Evolutionary conservation across 2,329 filamentous ascomycete genomes (phyloP).

Genomic region (Ceratocystis papillata): DNA sequence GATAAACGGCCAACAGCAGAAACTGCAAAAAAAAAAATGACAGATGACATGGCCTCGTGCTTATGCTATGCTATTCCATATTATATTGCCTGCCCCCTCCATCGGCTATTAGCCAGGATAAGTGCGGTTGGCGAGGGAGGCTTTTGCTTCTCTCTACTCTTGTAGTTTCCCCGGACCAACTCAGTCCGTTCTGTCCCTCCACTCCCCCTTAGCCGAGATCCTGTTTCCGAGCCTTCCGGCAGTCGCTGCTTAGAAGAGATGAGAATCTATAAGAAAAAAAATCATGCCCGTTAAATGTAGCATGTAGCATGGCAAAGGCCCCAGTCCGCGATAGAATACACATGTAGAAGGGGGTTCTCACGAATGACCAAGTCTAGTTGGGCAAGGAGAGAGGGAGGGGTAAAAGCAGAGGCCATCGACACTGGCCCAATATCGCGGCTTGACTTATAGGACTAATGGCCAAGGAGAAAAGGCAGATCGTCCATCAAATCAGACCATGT

Average conservation of each 20-base stretch:
- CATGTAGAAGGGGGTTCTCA: too few species aligned
- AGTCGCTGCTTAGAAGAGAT: neutral
- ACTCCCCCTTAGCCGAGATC: too few species aligned
- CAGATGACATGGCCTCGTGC: constrained; percentile 5
- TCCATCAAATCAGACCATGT: constrained; percentile 7
- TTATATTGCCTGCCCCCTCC: neutral
- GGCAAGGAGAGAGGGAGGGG: neutral
- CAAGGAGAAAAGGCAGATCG: neutral
- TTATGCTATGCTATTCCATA: neutral
- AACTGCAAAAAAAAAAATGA: neutral
- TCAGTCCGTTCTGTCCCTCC: too few species aligned
- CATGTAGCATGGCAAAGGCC: neutral
- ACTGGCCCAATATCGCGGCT: neutral
- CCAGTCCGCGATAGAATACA: neutral
- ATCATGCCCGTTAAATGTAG: neutral
- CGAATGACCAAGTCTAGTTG: neutral
- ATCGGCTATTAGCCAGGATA: neutral
- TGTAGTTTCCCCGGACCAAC: neutral
- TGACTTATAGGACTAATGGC: neutral
- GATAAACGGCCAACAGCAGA: neutral
- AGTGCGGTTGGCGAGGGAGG: neutral
- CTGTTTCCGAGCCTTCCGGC: neutral
- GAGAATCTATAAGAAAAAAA: neutral
- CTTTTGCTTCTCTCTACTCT: neutral
- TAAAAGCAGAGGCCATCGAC: neutral